Percentiles rank a stretch among this genome's conserved stretches.
These are phyloP conservation scores for Pharnaceum exiguum DNA, from an alignment of 148 eudicot species.

Conservation along the genomic window DNA sequence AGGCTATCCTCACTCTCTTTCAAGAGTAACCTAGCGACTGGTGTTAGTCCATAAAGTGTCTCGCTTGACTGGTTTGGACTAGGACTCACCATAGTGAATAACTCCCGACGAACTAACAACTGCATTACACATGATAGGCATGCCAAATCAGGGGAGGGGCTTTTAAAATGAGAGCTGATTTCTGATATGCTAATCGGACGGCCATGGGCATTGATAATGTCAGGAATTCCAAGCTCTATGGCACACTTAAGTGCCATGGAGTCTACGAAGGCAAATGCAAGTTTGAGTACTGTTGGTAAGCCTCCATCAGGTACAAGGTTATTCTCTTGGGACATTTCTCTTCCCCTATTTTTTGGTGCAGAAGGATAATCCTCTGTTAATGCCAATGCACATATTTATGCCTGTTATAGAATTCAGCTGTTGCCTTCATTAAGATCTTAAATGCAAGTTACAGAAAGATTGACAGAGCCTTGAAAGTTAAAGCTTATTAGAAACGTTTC, in stretches of 20 bases:
- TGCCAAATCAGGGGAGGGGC: conserved; percentile 18
- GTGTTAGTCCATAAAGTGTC: conserved; percentile 35
- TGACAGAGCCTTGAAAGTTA: too few species aligned
- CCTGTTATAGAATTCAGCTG: too few species aligned
- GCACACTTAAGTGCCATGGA: conserved; percentile 46
- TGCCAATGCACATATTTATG: too few species aligned
- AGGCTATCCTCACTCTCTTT: conserved; percentile 3
- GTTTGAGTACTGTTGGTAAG: conserved; percentile 13
- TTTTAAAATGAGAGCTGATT: conserved; percentile 21
- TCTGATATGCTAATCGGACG: conserved; percentile 27
- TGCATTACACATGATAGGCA: conserved; percentile 43
- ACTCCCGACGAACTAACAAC: conserved; percentile 26
- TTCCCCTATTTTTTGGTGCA: too few species aligned
- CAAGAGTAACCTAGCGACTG: conserved; percentile 32
- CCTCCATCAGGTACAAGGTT: conserved; percentile 2
- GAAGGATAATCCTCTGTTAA: background rate
- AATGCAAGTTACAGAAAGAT: too few species aligned
- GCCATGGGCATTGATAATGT: conserved; percentile 35
- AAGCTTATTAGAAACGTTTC: too few species aligned
- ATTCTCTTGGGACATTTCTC: conserved; percentile 14
- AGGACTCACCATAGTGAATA: conserved; percentile 23
- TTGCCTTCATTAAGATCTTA: too few species aligned
- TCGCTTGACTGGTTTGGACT: background rate
- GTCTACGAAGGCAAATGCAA: conserved; percentile 21
- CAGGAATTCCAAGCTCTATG: conserved; percentile 40